phyloP scores from a whole-genome alignment of 129 eudicot genomes.

The Saussurea involucrata region DNA sequence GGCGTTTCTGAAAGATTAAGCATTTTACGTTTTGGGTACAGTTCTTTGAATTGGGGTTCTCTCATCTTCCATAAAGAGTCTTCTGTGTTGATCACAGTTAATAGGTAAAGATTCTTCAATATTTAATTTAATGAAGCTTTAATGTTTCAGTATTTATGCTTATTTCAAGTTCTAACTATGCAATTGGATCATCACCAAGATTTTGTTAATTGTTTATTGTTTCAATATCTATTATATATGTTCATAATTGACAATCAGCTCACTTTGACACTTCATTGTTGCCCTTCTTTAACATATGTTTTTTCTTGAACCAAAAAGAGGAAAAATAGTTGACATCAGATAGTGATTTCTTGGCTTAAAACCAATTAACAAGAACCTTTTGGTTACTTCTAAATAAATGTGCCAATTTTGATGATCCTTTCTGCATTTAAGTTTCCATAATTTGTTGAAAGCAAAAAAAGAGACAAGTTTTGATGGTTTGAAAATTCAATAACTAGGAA shows the following conservation, averaged over 20 bases:
- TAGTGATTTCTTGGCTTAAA: conserved; percentile 3
- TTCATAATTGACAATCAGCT: conserved; percentile 16
- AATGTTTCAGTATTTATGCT: conserved; percentile 11
- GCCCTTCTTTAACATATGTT: conserved; percentile 9
- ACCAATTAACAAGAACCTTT: background rate
- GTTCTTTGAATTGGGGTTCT: conserved; percentile 13
- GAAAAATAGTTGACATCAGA: background rate
- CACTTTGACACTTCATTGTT: conserved; percentile 21
- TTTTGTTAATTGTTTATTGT: conserved; percentile 2
- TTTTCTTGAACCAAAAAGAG: background rate
- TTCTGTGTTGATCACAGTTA: conserved; percentile 5
- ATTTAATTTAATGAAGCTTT: conserved; percentile 5
- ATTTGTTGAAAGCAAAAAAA: background rate
- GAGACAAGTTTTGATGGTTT: background rate
- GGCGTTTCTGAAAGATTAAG: background rate
- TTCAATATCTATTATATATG: conserved; percentile 10
- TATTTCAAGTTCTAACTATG: background rate
- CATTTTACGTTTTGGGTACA: conserved; percentile 10
- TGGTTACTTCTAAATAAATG: background rate
- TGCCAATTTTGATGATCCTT: background rate
- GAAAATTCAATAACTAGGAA: conserved; percentile 20
- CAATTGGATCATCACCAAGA: conserved; percentile 12
- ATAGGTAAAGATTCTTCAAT: conserved; percentile 10
- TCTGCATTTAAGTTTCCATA: background rate
- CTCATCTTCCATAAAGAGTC: conserved; percentile 1